phyloP scores from a whole-genome alignment of 805 yeast genomes.

The Blastobotrys parvus region DNA sequence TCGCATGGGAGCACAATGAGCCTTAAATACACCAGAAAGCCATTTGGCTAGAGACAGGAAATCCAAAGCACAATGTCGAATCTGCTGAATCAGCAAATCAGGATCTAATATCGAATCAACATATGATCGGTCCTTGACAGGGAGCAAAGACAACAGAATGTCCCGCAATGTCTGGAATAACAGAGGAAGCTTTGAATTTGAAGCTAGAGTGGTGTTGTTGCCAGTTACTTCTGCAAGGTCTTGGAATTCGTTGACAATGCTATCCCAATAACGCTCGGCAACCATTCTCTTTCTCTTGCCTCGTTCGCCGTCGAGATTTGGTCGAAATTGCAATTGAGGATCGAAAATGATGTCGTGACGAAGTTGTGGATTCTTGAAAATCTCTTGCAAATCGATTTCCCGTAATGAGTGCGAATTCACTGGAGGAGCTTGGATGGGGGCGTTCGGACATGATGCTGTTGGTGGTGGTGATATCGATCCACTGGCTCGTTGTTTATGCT shows the following conservation, averaged over 20 bases:
- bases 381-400: conserved; percentile 83
- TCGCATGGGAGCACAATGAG: conserved; percentile 94
- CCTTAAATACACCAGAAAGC: conserved; percentile 70
- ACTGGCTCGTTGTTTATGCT: background rate
- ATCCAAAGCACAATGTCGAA: conserved; percentile 55
- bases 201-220: conserved; percentile 1
- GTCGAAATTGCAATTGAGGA: conserved; percentile 85
- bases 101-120: conserved; percentile 70
- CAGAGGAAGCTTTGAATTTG: conserved; percentile 46
- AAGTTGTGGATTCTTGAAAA: conserved; percentile 82
- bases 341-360: conserved; percentile 91
- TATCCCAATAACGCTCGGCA: conserved; percentile 78
- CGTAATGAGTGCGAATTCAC: conserved; percentile 71
- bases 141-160: conserved; percentile 65
- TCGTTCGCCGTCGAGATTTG: conserved; percentile 84
- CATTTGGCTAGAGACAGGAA: conserved; percentile 63
- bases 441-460: conserved; percentile 1
- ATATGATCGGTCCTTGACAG: conserved; percentile 59
- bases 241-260: conserved; percentile 60
- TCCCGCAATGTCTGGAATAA: conserved; percentile 73
- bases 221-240: conserved; percentile 20
- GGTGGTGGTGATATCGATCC: too few species aligned
- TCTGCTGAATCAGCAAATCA: conserved; percentile 67
- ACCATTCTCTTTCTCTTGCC: conserved; percentile 68
- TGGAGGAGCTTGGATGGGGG: conserved; percentile 52